These are phyloP conservation scores for Coemansia erecta DNA, from an alignment of 192 early-diverging fungal genomes.

Conservation along the genomic window DNA sequence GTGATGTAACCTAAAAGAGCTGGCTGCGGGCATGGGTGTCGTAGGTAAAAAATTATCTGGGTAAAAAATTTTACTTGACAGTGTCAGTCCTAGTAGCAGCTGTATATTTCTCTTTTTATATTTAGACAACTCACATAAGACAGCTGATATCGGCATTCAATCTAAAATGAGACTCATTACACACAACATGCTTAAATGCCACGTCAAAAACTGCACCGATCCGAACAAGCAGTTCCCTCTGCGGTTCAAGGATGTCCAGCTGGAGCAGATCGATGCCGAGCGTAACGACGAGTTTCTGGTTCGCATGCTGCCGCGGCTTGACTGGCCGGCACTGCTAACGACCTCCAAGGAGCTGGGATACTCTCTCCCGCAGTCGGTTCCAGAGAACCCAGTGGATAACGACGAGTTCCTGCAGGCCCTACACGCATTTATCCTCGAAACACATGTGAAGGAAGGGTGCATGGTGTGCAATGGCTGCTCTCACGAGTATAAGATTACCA, in stretches of 20 bases:
- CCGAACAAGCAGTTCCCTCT: conserved; percentile 87
- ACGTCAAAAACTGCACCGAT: conserved; percentile 89
- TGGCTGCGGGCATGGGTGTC: no score
- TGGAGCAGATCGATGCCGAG: conserved; percentile 86
- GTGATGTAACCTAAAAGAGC: no score
- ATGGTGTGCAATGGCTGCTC: conserved; percentile 91
- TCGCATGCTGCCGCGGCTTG: conserved; percentile 78
- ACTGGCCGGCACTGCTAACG: conserved; percentile 68
- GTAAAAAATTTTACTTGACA: no score
- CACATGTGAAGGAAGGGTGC: conserved; percentile 80
- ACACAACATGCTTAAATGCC: conserved; percentile 99
- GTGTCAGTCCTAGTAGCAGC: no score
- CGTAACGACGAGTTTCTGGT: conserved; percentile 80
- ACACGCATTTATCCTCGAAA: conserved; percentile 81
- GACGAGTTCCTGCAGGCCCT: conserved; percentile 63
- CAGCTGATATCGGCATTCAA: no score
- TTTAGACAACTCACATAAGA: no score
- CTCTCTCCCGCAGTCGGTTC: conserved; percentile 27
- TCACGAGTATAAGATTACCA: conserved; percentile 88
- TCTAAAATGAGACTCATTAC: conserved; percentile 82
- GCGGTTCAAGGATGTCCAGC: conserved; percentile 72
- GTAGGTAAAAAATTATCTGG: no score
- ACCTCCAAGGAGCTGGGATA: conserved; percentile 62
- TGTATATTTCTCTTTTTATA: no score
- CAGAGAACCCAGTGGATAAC: conserved; percentile 27